Percentiles rank a stretch among this genome's conserved stretches.
Conservation (phyloP, 2,329 filamentous ascomycete genomes). For the Gyromitra esculenta region DNA sequence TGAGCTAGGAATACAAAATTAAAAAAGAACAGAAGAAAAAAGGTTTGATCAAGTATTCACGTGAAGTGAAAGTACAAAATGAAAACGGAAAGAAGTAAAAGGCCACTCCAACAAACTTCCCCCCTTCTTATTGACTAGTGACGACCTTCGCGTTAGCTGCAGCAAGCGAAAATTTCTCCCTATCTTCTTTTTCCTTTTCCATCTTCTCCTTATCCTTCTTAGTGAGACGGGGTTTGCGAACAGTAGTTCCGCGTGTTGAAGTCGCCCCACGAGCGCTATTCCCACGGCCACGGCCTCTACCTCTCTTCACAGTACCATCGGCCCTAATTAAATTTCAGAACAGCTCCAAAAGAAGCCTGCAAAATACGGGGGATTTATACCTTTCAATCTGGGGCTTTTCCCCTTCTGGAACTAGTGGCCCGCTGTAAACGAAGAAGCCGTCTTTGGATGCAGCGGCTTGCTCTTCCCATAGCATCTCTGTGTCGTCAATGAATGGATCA, state of each 20-base stretch:
- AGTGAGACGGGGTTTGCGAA: conserved; percentile 83
- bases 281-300: conserved; percentile 66
- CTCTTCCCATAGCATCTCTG: conserved; percentile 93
- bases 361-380: conserved; percentile 60
- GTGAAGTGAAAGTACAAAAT: conserved; percentile 47
- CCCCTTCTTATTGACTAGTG: conserved; percentile 24
- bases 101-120: conserved; percentile 6
- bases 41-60: conserved; percentile 41
- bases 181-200: conserved; percentile 81
- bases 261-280: conserved; percentile 61
- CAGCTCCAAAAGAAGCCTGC: neutral
- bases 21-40: conserved; percentile 35
- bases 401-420: conserved; percentile 85
- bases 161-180: conserved; percentile 65
- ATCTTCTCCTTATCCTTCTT: conserved; percentile 85
- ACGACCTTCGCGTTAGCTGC: conserved; percentile 32
- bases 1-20: conserved; percentile 50
- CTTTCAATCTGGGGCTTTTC: conserved; percentile 76
- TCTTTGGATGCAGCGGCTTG: conserved; percentile 93
- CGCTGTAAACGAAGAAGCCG: conserved; percentile 97
- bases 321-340: conserved; percentile 64
- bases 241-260: conserved; percentile 67
- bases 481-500: conserved; percentile 89
- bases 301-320: conserved; percentile 77
- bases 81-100: conserved; percentile 27